Percentiles rank a stretch among this genome's conserved stretches.
Evolutionary conservation across 129 eudicot species (phyloP).

Genomic region (Helianthus tuberosus): DNA sequence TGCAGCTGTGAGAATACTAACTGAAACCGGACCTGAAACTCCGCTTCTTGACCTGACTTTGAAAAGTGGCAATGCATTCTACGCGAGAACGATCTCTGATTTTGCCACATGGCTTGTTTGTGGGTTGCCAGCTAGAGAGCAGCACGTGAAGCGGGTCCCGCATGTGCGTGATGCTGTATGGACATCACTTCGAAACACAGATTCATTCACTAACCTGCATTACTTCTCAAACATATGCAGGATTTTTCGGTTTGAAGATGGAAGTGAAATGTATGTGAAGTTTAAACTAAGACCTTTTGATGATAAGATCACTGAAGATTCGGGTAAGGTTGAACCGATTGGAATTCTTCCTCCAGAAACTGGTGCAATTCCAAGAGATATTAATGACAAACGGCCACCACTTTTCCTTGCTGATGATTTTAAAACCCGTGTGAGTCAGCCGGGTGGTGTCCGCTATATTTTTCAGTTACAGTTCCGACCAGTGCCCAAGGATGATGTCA

Average conservation of each 20-base stretch:
- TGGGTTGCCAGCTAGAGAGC: constrained; percentile 72
- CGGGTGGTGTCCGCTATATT: constrained; percentile 60
- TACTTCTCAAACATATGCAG: constrained; percentile 81
- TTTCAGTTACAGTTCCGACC: constrained; percentile 70
- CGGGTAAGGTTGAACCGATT: constrained; percentile 65
- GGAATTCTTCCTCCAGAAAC: constrained; percentile 89
- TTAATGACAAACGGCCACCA: constrained; percentile 60
- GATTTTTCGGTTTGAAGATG: constrained; percentile 68
- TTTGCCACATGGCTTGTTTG: constrained; percentile 92
- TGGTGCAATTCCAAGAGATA: constrained; percentile 79
- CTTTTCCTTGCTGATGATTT: constrained; percentile 87
- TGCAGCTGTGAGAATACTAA: constrained; percentile 71
- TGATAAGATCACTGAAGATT: constrained; percentile 58
- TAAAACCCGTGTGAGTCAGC: constrained; percentile 62
- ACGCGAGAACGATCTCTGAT: constrained; percentile 80
- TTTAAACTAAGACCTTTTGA: constrained; percentile 72
- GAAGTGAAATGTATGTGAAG: constrained; percentile 79
- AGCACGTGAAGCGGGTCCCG: constrained; percentile 73
- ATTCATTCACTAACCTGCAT: constrained; percentile 64
- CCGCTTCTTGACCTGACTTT: constrained; percentile 73
- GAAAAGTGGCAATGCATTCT: constrained; percentile 83
- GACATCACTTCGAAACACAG: constrained; percentile 68
- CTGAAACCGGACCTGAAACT: constrained; percentile 35
- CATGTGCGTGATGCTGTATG: constrained; percentile 85
- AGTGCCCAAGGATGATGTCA: constrained; percentile 54